Percentiles rank a stretch among this genome's conserved stretches.
Evolutionary conservation across 1,284 basidiomycete genomes (phyloP).

Genomic region (Moesziomyces aphidis): DNA sequence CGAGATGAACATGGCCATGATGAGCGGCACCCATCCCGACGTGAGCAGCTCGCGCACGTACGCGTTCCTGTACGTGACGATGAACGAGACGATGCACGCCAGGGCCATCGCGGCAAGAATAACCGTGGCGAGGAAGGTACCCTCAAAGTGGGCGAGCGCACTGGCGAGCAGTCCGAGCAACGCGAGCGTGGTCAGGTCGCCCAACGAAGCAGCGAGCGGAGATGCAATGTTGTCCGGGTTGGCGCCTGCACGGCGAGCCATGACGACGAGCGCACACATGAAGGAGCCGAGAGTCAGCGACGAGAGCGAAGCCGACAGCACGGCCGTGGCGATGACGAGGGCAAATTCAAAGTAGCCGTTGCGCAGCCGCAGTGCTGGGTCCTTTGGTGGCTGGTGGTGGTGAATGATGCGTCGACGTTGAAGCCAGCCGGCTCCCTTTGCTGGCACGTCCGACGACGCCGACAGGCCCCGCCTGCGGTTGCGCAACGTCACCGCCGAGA

Average conservation of each 20-base stretch:
- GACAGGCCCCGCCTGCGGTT: conserved; percentile 34
- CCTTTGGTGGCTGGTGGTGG: conserved; percentile 62
- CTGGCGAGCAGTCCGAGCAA: conserved; percentile 67
- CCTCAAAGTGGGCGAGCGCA: conserved; percentile 66
- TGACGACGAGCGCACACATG: conserved; percentile 86
- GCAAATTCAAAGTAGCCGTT: conserved; percentile 74
- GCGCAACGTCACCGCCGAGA: conserved; percentile 24
- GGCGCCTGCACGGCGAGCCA: conserved; percentile 79
- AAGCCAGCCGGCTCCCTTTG: conserved; percentile 6
- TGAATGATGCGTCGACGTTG: conserved; percentile 61
- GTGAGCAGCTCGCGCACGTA: conserved; percentile 78
- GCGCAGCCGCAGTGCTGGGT: conserved; percentile 60
- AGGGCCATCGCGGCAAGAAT: conserved; percentile 76
- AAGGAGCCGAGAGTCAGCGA: conserved; percentile 87
- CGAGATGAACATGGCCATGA: conserved; percentile 92
- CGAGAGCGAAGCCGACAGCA: conserved; percentile 86
- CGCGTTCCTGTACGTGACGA: conserved; percentile 74
- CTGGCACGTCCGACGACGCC: neutral
- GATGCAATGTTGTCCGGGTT: conserved; percentile 97
- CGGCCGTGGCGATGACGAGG: conserved; percentile 87
- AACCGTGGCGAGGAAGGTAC: conserved; percentile 68
- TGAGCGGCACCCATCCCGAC: conserved; percentile 88
- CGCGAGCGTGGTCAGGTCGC: conserved; percentile 85
- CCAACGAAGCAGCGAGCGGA: conserved; percentile 89
- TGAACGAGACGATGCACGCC: conserved; percentile 73